These are phyloP conservation scores for Hymenoscyphus linearis DNA, from an alignment of 2,329 filamentous ascomycete genomes.

Conservation along the genomic window DNA sequence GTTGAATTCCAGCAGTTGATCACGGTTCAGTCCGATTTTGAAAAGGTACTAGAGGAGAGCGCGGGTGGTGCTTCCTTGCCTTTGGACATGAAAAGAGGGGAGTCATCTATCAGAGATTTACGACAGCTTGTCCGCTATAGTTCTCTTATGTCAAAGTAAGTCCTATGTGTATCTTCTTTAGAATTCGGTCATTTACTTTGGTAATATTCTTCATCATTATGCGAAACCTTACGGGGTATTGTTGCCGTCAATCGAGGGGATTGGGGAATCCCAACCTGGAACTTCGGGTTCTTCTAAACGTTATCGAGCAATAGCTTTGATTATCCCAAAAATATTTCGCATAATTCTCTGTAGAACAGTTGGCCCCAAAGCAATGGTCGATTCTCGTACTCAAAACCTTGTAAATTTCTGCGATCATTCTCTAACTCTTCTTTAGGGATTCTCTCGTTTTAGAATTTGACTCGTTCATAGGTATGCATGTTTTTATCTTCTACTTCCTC, in stretches of 20 bases:
- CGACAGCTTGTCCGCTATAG: conserved; percentile 68
- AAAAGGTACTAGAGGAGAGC: conserved; percentile 65
- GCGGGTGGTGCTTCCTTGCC: conserved; percentile 63
- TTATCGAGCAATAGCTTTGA: background rate
- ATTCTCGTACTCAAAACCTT: background rate
- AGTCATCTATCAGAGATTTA: conserved; percentile 68
- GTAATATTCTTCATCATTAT: background rate
- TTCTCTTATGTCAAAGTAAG: conserved; percentile 51
- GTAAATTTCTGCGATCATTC: background rate
- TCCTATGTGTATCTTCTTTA: background rate
- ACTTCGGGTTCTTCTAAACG: background rate
- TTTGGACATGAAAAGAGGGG: conserved; percentile 72
- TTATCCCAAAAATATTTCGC: background rate
- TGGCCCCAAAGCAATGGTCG: background rate
- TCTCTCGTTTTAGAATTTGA: conserved; percentile 73
- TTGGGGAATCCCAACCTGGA: background rate
- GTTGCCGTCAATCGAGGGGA: background rate
- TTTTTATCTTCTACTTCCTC: too few species aligned
- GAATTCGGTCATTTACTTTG: background rate
- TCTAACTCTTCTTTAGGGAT: conserved; percentile 38
- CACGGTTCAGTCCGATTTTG: conserved; percentile 68
- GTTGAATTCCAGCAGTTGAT: conserved; percentile 70
- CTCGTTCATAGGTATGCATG: conserved; percentile 54
- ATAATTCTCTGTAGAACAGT: background rate
- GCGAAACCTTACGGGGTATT: background rate